Conservation (phyloP, 768 basidiomycete genomes). For the Hemileccinum rubropunctum region DNA sequence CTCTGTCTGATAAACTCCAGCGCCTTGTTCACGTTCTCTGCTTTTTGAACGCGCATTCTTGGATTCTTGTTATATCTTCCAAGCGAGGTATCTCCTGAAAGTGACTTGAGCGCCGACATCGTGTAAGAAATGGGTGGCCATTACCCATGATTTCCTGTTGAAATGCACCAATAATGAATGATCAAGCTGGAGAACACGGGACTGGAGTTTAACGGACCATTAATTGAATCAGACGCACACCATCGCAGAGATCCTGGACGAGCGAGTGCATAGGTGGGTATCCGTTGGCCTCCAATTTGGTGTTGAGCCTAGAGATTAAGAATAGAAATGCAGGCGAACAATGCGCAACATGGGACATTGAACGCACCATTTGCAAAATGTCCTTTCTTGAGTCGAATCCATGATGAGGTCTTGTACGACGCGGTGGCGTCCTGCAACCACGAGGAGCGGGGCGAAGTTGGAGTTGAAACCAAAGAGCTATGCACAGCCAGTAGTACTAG, state of each 20-base stretch:
- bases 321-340: background rate
- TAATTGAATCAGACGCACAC: conserved; percentile 91
- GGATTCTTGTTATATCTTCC: conserved; percentile 93
- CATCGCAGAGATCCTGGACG: conserved; percentile 89
- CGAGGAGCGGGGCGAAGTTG: background rate
- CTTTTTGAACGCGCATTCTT: conserved; percentile 91
- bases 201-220: conserved; percentile 53
- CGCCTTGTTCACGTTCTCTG: conserved; percentile 97
- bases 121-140: conserved; percentile 9
- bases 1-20: conserved; percentile 92
- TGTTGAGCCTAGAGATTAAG: conserved; percentile 75
- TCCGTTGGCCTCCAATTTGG: conserved; percentile 83
- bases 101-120: conserved; percentile 6
- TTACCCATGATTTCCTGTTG: conserved; percentile 94
- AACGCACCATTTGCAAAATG: conserved; percentile 87
- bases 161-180: background rate
- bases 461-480: background rate
- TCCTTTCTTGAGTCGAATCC: conserved; percentile 60
- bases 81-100: conserved; percentile 79
- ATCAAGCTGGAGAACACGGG: background rate
- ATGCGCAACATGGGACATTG: background rate
- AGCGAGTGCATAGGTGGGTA: conserved; percentile 88
- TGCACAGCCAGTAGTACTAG: no score
- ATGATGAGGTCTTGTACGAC: conserved; percentile 8
- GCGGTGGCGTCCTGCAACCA: background rate